Percentiles rank a stretch among this genome's conserved stretches.
Conservation (phyloP, 495 filamentous ascomycete genomes). For the Daldinia loculata region DNA sequence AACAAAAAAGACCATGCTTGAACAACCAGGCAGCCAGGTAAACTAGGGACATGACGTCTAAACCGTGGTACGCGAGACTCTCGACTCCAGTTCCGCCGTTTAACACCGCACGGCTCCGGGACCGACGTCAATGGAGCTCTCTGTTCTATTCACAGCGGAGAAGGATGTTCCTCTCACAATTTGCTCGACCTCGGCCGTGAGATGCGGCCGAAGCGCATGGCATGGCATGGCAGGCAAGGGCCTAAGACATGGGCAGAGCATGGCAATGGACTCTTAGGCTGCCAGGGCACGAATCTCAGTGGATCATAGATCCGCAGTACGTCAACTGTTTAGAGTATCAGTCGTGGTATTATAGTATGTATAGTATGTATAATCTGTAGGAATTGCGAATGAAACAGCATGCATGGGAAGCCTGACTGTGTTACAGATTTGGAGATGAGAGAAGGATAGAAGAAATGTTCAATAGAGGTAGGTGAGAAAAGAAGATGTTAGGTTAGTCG, state of each 20-base stretch:
- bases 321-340: slow-evolving; percentile 26
- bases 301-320: slow-evolving; percentile 33
- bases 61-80: slow-evolving; percentile 9
- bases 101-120: slow-evolving; percentile 25
- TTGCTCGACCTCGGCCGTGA: slow-evolving; percentile 10
- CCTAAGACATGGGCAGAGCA: slow-evolving; percentile 14
- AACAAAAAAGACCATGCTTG: background rate
- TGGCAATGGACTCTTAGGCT: slow-evolving; percentile 20
- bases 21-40: background rate
- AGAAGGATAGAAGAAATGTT: slow-evolving; percentile 41
- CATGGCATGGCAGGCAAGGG: slow-evolving; percentile 31
- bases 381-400: slow-evolving; percentile 36
- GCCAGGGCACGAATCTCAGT: slow-evolving; percentile 30
- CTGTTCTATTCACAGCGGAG: slow-evolving; percentile 11
- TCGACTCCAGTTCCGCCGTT: slow-evolving; percentile 6
- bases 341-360: slow-evolving; percentile 15
- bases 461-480: slow-evolving; percentile 26
- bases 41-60: slow-evolving; percentile 25
- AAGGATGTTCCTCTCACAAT: slow-evolving; percentile 18
- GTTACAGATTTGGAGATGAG: slow-evolving; percentile 35
- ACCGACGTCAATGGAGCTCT: slow-evolving; percentile 26
- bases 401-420: slow-evolving; percentile 31
- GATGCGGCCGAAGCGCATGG: slow-evolving; percentile 27
- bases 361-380: slow-evolving; percentile 9
- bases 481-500: background rate